A percentile compares a stretch with the other conserved stretches of the same genome.
These are phyloP conservation scores for Cercospora canescens DNA, from an alignment of 2,329 filamentous ascomycete genomes.

Conservation along the genomic window DNA sequence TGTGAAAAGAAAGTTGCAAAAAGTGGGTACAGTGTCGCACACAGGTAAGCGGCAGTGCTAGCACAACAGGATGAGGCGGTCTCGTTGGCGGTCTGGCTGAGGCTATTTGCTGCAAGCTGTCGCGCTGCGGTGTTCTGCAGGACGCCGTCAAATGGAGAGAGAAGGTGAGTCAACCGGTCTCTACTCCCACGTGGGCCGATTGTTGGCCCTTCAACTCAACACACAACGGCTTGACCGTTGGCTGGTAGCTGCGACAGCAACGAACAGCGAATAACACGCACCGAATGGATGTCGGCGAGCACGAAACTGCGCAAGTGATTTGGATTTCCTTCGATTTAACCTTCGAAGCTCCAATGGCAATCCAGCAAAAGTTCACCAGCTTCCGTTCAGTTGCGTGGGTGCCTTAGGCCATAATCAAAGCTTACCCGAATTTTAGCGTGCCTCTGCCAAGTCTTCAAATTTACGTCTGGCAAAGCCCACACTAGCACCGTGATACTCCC, in stretches of 20 bases:
- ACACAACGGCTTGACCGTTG: background rate
- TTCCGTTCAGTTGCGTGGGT: background rate
- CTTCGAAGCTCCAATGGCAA: background rate
- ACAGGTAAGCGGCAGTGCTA: background rate
- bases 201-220: background rate
- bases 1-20: constrained; percentile 3
- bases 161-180: constrained; percentile 1
- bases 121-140: constrained; percentile 1
- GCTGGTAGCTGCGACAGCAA: background rate
- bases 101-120: background rate
- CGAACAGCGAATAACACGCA: background rate
- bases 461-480: background rate
- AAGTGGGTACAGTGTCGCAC: constrained; percentile 6
- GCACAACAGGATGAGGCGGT: background rate
- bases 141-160: background rate
- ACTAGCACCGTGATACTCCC: background rate
- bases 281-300: background rate
- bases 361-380: background rate
- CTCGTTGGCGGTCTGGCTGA: background rate
- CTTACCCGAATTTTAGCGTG: background rate
- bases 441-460: constrained; percentile 3
- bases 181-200: background rate
- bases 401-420: background rate
- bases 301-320: background rate
- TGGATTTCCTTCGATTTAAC: background rate